Evolutionary conservation across 176 grass and related monocot genomes (phyloP), one percentile per base, ranked within the genome.

Genomic region (Phragmites australis): DNA sequence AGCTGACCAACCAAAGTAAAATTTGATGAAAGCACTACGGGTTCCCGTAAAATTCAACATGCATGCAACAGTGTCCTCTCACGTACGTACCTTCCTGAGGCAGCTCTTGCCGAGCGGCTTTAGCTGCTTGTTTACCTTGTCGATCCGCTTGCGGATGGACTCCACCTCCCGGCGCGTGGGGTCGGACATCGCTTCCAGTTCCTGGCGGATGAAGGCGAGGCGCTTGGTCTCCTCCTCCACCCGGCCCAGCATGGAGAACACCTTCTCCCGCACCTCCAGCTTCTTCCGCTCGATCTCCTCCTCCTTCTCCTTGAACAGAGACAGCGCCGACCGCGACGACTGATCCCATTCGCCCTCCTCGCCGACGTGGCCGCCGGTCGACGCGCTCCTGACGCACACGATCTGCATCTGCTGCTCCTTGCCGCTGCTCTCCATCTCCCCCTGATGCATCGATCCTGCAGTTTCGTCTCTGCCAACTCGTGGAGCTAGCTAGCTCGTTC

Each of bases 141-240:
- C 93, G 40, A 97, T 89, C 29, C 83, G 87, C 77, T 91, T 93
- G 75, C 88, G 93, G 29, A 91, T 87, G 25, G 86, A 45, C 27
- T 89, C 88, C 21, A 97, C 90, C 77, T 97, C 88, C 78, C 92
- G 84, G 72, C 93, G 83, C 11, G 90, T 97, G 3, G 93, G 93
- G 87, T 97, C 93, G 10, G 84, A 50, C 91, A 91, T 97, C 53
- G 39, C 84, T 82, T 97, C 93, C 29, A 97, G 86, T 63, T 97
- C 93, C 93, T 97, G 84, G 43, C 87, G 84, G 76, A 97, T 89
- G 82, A 75, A 76, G 14, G 88, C 84, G 51, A 97, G 86, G 25
- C 88, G 86, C 63, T 93, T 97, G 58, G 77, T 83, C 80, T 97
- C 94, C 85, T 97, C 84, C 80, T 97, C 94, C 4, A 93, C 91